Evolutionary conservation across 768 basidiomycete genomes (phyloP).

Genomic region (Hygrocybe punicea): DNA sequence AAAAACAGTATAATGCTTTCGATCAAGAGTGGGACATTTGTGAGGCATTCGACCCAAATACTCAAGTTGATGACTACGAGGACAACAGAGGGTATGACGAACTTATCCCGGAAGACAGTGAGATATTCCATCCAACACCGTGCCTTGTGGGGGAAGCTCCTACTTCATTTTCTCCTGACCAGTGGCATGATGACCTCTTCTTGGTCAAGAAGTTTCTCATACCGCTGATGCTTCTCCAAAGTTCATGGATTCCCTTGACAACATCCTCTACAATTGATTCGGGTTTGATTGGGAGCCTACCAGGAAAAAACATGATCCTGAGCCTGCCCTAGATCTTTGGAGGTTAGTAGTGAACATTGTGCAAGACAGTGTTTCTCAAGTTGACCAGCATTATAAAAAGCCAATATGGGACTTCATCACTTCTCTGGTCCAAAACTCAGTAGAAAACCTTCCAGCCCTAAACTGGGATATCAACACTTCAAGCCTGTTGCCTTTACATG

Average conservation of each 20-base stretch:
- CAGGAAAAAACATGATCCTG: not conserved
- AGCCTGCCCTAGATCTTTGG: not conserved
- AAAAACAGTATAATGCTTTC: conserved; percentile 16
- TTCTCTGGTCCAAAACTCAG: not conserved
- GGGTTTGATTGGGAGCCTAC: not conserved
- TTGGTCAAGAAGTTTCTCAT: not conserved
- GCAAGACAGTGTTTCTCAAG: not conserved
- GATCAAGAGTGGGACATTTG: conserved; percentile 23
- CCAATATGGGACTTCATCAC: not conserved
- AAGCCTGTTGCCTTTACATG: not conserved
- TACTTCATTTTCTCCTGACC: not conserved
- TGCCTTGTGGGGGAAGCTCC: not conserved
- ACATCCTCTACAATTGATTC: not conserved
- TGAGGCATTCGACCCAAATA: conserved; percentile 9
- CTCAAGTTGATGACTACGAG: not conserved
- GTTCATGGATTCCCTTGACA: not conserved
- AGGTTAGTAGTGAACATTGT: not conserved
- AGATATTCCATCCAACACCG: not conserved
- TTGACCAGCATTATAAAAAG: not conserved
- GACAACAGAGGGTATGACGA: not conserved
- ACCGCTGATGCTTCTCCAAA: not conserved
- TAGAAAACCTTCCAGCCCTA: not conserved
- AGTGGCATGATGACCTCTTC: not conserved
- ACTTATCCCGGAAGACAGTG: not conserved
- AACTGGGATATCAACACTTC: not conserved